These are phyloP conservation scores for Hawksworthiomyces lignivorus DNA, from an alignment of 2,329 filamentous ascomycete genomes.

Conservation along the genomic window DNA sequence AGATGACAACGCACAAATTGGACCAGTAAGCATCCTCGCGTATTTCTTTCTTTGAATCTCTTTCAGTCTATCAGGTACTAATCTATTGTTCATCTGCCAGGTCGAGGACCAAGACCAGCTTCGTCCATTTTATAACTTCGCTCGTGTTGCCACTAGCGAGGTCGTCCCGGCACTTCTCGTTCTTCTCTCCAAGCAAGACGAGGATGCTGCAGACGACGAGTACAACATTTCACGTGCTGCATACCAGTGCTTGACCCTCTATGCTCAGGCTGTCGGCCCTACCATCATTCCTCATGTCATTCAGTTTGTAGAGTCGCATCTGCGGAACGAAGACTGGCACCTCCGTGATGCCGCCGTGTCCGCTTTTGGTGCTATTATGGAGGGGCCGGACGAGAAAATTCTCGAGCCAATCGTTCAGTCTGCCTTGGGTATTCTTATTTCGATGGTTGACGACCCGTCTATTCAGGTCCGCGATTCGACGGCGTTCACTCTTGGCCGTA, in stretches of 20 bases:
- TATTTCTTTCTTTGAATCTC: slow-evolving; percentile 4
- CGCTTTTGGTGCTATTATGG: slow-evolving; percentile 97
- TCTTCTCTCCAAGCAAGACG: slow-evolving; percentile 92
- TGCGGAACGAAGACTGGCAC: slow-evolving; percentile 90
- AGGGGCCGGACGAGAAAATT: slow-evolving; percentile 88
- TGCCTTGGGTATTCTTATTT: slow-evolving; percentile 82
- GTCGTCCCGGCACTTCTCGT: slow-evolving; percentile 86
- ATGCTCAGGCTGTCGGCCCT: slow-evolving; percentile 81
- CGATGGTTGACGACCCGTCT: slow-evolving; percentile 82
- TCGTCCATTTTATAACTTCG: slow-evolving; percentile 93
- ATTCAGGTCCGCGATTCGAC: slow-evolving; percentile 93
- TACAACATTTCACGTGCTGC: slow-evolving; percentile 94
- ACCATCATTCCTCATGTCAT: slow-evolving; percentile 82
- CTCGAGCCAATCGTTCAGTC: slow-evolving; percentile 94
- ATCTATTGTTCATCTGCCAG: slow-evolving; percentile 19
- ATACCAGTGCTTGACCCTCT: slow-evolving; percentile 94
- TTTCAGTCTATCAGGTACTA: slow-evolving; percentile 10
- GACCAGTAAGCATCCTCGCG: slow-evolving; percentile 22
- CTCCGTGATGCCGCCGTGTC: slow-evolving; percentile 91
- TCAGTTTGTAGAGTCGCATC: slow-evolving; percentile 82
- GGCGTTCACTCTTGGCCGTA: slow-evolving; percentile 89
- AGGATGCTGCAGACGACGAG: slow-evolving; percentile 93
- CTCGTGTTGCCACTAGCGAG: slow-evolving; percentile 83
- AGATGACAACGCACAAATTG: slow-evolving; percentile 81
- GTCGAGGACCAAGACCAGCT: slow-evolving; percentile 69